Percentiles rank a stretch among this genome's conserved stretches.
Evolutionary conservation across 176 grass and related monocot species (phyloP).

Genomic region (Bolboschoenus planiculmis): DNA sequence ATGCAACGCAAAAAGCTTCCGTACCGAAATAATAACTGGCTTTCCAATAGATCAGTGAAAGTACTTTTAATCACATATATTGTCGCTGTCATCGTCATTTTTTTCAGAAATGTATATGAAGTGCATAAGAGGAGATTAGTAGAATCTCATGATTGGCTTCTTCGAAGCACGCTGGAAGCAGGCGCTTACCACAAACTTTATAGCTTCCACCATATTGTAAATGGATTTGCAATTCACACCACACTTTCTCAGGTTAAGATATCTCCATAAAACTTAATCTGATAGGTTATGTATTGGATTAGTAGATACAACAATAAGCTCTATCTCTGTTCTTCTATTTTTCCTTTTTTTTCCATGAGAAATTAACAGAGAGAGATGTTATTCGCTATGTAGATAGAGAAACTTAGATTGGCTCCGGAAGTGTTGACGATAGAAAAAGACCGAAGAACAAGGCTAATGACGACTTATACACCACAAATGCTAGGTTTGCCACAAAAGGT

Average conservation of each 20-base stretch:
- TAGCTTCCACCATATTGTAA: conserved; percentile 57
- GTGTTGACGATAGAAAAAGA: conserved; percentile 46
- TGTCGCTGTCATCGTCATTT: neutral
- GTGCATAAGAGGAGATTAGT: conserved; percentile 14
- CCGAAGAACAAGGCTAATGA: conserved; percentile 36
- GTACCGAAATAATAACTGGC: no score
- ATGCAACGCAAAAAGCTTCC: neutral
- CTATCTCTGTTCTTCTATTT: neutral
- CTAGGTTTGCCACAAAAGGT: conserved; percentile 31
- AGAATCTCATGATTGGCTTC: conserved; percentile 35
- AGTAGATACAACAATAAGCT: neutral
- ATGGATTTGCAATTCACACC: conserved; percentile 58
- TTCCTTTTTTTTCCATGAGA: neutral
- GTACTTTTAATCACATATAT: neutral
- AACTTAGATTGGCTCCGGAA: conserved; percentile 26
- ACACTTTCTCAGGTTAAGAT: conserved; percentile 24
- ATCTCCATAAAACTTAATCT: neutral
- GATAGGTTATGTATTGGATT: neutral
- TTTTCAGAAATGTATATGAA: conserved; percentile 18
- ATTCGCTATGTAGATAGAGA: conserved; percentile 16
- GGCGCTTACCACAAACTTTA: conserved; percentile 36
- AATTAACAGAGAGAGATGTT: neutral
- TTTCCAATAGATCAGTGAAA: neutral
- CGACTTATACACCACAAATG: conserved; percentile 50
- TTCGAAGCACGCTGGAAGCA: conserved; percentile 26